Base-by-base conservation (phyloP, 2,329 filamentous ascomycete species). In the Alternaria triticimaculans region DNA sequence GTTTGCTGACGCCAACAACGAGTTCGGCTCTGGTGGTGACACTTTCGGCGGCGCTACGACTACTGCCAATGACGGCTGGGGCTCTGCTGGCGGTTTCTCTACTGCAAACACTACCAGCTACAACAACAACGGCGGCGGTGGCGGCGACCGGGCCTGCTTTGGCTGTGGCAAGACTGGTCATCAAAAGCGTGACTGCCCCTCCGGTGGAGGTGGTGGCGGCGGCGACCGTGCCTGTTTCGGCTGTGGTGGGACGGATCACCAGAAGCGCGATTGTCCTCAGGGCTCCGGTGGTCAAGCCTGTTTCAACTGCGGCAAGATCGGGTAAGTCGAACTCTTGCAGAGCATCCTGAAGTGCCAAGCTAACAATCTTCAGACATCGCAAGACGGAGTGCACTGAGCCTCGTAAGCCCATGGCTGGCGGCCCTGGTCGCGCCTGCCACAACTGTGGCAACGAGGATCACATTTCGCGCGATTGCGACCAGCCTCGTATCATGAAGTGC, bases 1-100 rank as follows among this genome's bases (percentile, higher is more conserved):
- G 5, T 68, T 67, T 76, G 71, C 49, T 15, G 37, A 53, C 37
- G 82, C 84, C 84, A 65, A 81, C 53, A 48, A 54, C 43, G 61
- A 44, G 9, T 68, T 67, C 77, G 70, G 76, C 61, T 80, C 87
- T 23, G 37, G 83, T 70, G 83, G 75, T 55, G 46, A 41, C 37
- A 41, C 55, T 55, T 56, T 63, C 48, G 50, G 18, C 28, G 50
- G 30, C 14, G 37, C 46, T 45, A 43, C 26, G 25, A 51, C 87
- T 57, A 75, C 84, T 90, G 83, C 84, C 84, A 64, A 81, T 28
- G 58, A 64, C 41, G 60, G 51, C 23, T 69, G 70, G 78, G 70
- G 77, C 60, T 80, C 58, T 55, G 23, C 41, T 6, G 60, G 57
- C 23, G 61, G 51, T 33, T 55, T 58, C 21, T 23, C 58, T 64